These are phyloP conservation scores for Salix dunnii DNA, from an alignment of 345 rosid genomes.

Conservation along the genomic window DNA sequence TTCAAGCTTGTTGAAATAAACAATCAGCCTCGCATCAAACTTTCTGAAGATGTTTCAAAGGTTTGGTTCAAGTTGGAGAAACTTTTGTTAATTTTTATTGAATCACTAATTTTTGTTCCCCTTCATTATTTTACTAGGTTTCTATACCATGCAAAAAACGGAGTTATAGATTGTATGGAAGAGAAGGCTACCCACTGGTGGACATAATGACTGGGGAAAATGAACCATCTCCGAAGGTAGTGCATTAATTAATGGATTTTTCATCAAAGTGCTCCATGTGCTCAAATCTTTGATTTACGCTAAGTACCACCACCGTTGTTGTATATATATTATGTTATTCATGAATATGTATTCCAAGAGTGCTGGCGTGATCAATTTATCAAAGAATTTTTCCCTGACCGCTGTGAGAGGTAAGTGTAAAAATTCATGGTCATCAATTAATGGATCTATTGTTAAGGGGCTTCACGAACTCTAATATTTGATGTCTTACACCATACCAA, in stretches of 20 bases:
- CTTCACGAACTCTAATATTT: not conserved
- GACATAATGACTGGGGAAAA: slow-evolving; percentile 93
- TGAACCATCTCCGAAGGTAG: slow-evolving; percentile 84
- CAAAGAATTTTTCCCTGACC: not conserved
- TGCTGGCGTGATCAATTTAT: not conserved
- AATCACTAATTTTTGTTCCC: not conserved
- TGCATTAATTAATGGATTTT: not conserved
- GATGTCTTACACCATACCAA: not conserved
- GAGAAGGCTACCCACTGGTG: slow-evolving; percentile 88
- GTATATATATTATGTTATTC: not conserved
- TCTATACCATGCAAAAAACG: slow-evolving; percentile 92
- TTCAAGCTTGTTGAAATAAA: slow-evolving; percentile 97
- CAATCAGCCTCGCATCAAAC: slow-evolving; percentile 88
- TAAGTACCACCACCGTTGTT: not conserved
- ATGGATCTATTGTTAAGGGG: not conserved
- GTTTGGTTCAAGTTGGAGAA: slow-evolving; percentile 30
- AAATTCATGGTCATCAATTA: not conserved
- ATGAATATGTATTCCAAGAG: not conserved
- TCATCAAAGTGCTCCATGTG: not conserved
- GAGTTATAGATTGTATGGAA: slow-evolving; percentile 71
- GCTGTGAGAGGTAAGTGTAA: not conserved
- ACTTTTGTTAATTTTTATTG: not conserved
- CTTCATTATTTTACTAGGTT: slow-evolving; percentile 43
- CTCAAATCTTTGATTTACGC: not conserved
- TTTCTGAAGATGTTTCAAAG: slow-evolving; percentile 98